phyloP scores from a whole-genome alignment of 1,284 basidiomycete genomes.

The Anthracocystis walkeri region DNA sequence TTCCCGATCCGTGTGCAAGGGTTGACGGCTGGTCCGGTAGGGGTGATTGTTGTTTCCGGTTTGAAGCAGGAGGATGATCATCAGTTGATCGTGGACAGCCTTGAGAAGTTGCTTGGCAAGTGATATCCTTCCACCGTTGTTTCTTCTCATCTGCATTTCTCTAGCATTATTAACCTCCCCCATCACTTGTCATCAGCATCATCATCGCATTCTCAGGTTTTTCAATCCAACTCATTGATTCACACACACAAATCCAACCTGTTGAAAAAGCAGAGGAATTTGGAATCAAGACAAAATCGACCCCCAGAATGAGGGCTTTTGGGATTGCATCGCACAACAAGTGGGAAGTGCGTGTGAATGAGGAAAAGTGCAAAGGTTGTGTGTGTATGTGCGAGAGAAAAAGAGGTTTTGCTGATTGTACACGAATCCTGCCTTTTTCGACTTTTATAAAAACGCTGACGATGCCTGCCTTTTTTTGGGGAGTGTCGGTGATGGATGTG shows the following conservation, averaged over 20 bases:
- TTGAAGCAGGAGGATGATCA: conserved; percentile 54
- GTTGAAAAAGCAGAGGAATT: not conserved
- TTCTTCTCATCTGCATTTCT: not conserved
- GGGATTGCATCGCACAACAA: conserved; percentile 38
- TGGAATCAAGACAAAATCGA: conserved; percentile 37
- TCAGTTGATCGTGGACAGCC: conserved; percentile 30
- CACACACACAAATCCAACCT: not conserved
- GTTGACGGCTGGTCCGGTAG: conserved; percentile 23
- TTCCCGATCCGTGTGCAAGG: conserved; percentile 46
- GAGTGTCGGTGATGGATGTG: not conserved
- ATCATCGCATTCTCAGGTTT: not conserved
- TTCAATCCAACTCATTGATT: not conserved
- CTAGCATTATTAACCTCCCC: not conserved
- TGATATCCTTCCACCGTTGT: not conserved
- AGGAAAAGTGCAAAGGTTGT: conserved; percentile 14
- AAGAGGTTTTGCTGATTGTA: conserved; percentile 49
- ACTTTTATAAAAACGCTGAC: not conserved
- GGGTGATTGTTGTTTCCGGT: conserved; percentile 49
- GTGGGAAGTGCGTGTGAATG: conserved; percentile 13
- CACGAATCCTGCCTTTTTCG: conserved; percentile 23
- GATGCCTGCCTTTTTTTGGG: not conserved
- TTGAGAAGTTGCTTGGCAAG: conserved; percentile 12
- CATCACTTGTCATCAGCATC: not conserved
- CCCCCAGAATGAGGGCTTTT: conserved; percentile 30
- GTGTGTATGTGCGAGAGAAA: conserved; percentile 17